Conservation (phyloP, 2,329 filamentous ascomycete species). For the Trichoderma brevicompactum region DNA sequence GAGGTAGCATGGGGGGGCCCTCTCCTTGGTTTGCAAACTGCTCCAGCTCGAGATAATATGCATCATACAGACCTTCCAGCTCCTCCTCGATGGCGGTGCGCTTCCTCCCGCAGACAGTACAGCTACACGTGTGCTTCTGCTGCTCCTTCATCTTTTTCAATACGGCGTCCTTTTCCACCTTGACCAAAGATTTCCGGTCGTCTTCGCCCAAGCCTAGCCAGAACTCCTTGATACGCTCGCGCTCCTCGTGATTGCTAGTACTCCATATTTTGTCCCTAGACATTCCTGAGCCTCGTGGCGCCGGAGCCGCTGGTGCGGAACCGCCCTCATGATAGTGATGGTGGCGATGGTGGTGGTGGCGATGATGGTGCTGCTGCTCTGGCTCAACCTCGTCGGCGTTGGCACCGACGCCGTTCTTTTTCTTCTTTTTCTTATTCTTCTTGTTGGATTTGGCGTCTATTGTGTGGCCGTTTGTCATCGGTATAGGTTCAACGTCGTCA, state of each 20-base stretch:
- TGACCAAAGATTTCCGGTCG: conserved; percentile 91
- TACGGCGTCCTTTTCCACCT: conserved; percentile 98
- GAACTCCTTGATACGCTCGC: conserved; percentile 96
- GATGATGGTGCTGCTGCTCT: neutral
- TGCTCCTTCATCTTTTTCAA: conserved; percentile 99
- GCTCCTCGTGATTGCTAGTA: conserved; percentile 89
- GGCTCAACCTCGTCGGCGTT: conserved; percentile 28
- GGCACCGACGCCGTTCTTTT: conserved; percentile 48
- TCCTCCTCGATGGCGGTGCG: conserved; percentile 97
- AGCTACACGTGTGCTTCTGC: conserved; percentile 98
- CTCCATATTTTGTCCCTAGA: conserved; percentile 95
- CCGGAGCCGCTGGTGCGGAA: conserved; percentile 37
- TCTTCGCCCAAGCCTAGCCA: conserved; percentile 95
- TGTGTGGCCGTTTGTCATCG: conserved; percentile 40
- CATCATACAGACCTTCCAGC: conserved; percentile 94
- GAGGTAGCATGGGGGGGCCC: conserved; percentile 57
- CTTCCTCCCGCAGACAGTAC: conserved; percentile 95
- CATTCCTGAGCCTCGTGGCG: conserved; percentile 49
- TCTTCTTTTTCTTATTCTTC: conserved; percentile 74
- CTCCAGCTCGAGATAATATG: conserved; percentile 97
- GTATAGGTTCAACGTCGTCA: conserved; percentile 36
- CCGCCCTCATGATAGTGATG: neutral
- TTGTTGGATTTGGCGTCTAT: conserved; percentile 50
- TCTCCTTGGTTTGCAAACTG: conserved; percentile 90
- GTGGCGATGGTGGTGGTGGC: conserved; percentile 1